Evolutionary conservation across 768 basidiomycete species (phyloP).

Genomic region (Glaciozyma antarctica): DNA sequence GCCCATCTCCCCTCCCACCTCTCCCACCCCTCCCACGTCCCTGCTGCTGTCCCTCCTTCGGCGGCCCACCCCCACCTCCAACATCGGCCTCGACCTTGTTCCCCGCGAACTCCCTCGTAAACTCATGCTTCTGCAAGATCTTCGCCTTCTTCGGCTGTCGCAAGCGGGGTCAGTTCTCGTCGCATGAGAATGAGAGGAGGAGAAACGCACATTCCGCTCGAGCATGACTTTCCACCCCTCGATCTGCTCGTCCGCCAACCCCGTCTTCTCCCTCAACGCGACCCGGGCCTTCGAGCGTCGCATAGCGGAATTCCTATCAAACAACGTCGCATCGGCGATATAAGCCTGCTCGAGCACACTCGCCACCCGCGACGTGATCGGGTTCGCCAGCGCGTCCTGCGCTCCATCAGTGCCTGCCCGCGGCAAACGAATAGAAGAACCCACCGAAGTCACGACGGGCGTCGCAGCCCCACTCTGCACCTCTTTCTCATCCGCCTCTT

Average conservation of each 20-base stretch:
- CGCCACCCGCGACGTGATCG: slow-evolving; percentile 39
- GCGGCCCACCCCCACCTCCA: neutral
- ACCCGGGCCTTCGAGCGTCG: slow-evolving; percentile 52
- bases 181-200: neutral
- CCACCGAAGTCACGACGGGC: neutral
- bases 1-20: neutral
- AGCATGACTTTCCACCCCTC: slow-evolving; percentile 89
- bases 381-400: slow-evolving; percentile 33
- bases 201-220: slow-evolving; percentile 63
- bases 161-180: neutral
- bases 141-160: neutral
- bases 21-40: neutral
- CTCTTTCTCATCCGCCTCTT: neutral
- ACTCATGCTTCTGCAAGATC: neutral
- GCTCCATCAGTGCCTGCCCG: neutral
- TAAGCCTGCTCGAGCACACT: slow-evolving; percentile 68
- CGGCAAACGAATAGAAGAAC: neutral
- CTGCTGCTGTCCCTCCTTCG: neutral
- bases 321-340: slow-evolving; percentile 60
- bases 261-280: slow-evolving; percentile 60
- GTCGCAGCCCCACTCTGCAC: slow-evolving; percentile 1
- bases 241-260: slow-evolving; percentile 68
- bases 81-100: neutral
- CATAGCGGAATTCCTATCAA: slow-evolving; percentile 65
- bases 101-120: neutral